These are phyloP conservation scores for Nicotiana rustica DNA, from an alignment of 305 asterid species.

Conservation along the genomic window DNA sequence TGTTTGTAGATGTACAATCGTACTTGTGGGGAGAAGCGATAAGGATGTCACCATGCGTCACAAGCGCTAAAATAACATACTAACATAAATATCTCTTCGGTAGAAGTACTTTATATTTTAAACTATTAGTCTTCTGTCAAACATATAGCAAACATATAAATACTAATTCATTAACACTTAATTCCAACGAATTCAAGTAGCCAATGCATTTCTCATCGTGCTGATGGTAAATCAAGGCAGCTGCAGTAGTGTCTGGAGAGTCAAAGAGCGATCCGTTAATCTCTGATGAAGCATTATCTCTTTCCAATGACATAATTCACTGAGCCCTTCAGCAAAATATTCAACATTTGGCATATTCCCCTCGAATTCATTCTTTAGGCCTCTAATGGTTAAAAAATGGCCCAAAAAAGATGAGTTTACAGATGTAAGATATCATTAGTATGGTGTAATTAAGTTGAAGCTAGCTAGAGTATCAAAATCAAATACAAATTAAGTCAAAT, in stretches of 20 bases:
- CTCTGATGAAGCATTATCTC: slow-evolving; percentile 32
- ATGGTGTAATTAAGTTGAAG: not conserved
- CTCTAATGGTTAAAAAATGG: not conserved
- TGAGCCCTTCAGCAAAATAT: slow-evolving; percentile 48
- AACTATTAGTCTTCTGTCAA: too few relatives aligned
- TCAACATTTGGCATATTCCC: slow-evolving; percentile 30
- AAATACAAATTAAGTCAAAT: too few relatives aligned
- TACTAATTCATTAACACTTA: too few relatives aligned
- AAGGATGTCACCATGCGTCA: too few relatives aligned
- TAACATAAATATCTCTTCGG: too few relatives aligned
- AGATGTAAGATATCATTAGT: not conserved
- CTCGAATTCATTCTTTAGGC: not conserved
- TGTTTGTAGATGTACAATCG: too few relatives aligned
- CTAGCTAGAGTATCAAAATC: not conserved
- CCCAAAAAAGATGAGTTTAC: not conserved
- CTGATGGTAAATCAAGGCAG: slow-evolving; percentile 42
- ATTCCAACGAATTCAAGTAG: slow-evolving; percentile 21
- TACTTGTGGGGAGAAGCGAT: too few relatives aligned
- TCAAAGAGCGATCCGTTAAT: slow-evolving; percentile 43
- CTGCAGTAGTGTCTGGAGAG: slow-evolving; percentile 52
- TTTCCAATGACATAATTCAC: slow-evolving; percentile 36
- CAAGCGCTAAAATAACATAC: too few relatives aligned
- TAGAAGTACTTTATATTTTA: too few relatives aligned
- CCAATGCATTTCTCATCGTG: slow-evolving; percentile 35
- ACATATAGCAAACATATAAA: too few relatives aligned